Base-by-base conservation (phyloP, 495 filamentous ascomycete species). In the Bryoglossum gracile region DNA sequence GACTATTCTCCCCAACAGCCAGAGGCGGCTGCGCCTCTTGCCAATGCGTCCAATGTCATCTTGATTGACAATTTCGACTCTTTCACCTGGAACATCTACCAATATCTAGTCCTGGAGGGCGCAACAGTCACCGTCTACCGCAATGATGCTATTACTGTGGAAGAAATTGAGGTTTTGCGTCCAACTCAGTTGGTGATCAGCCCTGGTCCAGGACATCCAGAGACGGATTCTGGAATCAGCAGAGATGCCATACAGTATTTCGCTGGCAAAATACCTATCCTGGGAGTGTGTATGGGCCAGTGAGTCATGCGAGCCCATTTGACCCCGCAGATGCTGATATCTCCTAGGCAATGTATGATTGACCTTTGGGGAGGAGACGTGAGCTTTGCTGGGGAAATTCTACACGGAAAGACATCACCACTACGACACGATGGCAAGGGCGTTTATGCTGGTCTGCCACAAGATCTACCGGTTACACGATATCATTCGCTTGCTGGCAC, bases 51-150 rank as follows among this genome's bases (percentile, higher is more conserved):
- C 26, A 97, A 97, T 70, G 78, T 99, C 22, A 79, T 99, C 46
- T 71, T 99, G 48, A 94, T 99, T 58, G 92, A 97, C 70, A 99
- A 99, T 70, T 99, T 96, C 65, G 92, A 99, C 68, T 96, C 91
- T 0, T 99, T 97, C 60, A 95, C 91, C 51, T 97, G 88, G 86
- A 98, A 97, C 62, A 88, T 99, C 50, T 96, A 95, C 65, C 94
- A 99, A 63, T 99, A 96, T 58, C 76, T 99, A 2, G 86, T 90
- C 0, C 81, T 96, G 5, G 92, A 97, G 67, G 92, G 92, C 32
- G 92, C 92, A 21, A 83, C 68, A 0, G 90, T 96, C 33, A 85
- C 81, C 9, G 92, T 97, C 21, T 83, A 79, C 69, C 79, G 92
- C 48, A 99, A 99, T 61, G 90, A 97, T 68, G 79, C 94, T 63